Conservation (phyloP, 306 rosid genomes). For the Vigna angularis region DNA sequence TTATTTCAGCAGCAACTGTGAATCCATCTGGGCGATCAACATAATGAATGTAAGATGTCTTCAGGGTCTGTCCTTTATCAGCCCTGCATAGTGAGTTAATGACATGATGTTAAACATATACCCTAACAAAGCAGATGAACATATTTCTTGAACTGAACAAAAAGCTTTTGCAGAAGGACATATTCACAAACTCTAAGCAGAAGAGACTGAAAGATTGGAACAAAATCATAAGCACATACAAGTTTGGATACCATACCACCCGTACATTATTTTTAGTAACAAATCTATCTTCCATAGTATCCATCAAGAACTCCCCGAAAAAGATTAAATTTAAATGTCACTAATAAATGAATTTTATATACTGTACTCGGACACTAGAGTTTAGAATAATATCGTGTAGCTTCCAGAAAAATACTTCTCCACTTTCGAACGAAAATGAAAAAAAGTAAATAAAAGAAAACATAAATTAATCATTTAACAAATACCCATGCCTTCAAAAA, state of each 20-base stretch:
- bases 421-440: neutral
- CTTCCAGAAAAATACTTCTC: neutral
- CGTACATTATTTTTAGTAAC: neutral
- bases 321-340: neutral
- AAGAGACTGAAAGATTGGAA: neutral
- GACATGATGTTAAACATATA: conserved; percentile 11
- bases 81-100: conserved; percentile 58
- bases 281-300: neutral
- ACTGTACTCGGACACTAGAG: neutral
- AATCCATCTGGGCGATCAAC: conserved; percentile 66
- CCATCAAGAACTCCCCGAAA: neutral
- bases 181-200: conserved; percentile 1
- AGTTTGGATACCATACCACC: neutral
- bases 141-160: conserved; percentile 22
- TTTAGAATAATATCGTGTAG: neutral
- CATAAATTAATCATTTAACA: neutral
- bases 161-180: conserved; percentile 1
- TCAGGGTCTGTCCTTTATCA: conserved; percentile 79
- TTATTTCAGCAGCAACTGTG: conserved; percentile 82
- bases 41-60: conserved; percentile 84
- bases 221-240: neutral
- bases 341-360: neutral
- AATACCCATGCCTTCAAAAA: conserved; percentile 2
- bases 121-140: conserved; percentile 6
- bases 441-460: neutral